These are phyloP conservation scores for Phoma sp. DNA, from an alignment of 2,329 filamentous ascomycete genomes.

Conservation along the genomic window DNA sequence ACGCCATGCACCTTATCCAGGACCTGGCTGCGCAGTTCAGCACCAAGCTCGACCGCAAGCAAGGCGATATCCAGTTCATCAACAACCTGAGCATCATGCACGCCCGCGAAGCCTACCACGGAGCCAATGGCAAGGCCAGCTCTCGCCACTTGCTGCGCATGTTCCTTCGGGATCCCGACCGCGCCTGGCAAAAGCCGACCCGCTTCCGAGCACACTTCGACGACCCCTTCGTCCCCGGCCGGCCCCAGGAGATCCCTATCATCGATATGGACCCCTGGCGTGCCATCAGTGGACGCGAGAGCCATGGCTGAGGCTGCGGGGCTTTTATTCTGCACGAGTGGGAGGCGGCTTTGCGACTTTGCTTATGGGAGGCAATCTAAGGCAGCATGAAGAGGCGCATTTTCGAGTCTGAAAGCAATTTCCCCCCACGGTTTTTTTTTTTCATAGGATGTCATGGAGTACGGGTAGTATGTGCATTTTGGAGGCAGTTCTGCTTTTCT, in stretches of 20 bases:
- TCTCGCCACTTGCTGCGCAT: conserved; percentile 45
- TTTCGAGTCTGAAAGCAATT: conserved; percentile 5
- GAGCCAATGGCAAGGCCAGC: conserved; percentile 31
- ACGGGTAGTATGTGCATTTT: conserved; percentile 7
- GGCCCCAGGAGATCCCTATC: conserved; percentile 42
- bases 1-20: conserved; percentile 40
- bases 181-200: conserved; percentile 43
- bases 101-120: conserved; percentile 42
- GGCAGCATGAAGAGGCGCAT: neutral
- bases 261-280: conserved; percentile 46
- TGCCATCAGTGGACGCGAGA: conserved; percentile 47
- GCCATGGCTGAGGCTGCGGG: conserved; percentile 37
- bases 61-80: conserved; percentile 47
- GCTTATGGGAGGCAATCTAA: too few relatives aligned
- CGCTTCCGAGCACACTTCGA: conserved; percentile 38
- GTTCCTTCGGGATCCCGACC: conserved; percentile 45
- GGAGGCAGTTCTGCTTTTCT: conserved; percentile 3
- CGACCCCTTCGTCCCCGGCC: conserved; percentile 38
- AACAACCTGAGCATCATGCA: conserved; percentile 48
- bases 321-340: too few relatives aligned
- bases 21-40: conserved; percentile 37
- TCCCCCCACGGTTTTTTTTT: neutral
- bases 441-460: conserved; percentile 6
- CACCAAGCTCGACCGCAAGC: conserved; percentile 40
- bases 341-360: too few relatives aligned